phyloP scores from a whole-genome alignment of 495 filamentous ascomycete genomes.

The Trichoderma parareesei region DNA sequence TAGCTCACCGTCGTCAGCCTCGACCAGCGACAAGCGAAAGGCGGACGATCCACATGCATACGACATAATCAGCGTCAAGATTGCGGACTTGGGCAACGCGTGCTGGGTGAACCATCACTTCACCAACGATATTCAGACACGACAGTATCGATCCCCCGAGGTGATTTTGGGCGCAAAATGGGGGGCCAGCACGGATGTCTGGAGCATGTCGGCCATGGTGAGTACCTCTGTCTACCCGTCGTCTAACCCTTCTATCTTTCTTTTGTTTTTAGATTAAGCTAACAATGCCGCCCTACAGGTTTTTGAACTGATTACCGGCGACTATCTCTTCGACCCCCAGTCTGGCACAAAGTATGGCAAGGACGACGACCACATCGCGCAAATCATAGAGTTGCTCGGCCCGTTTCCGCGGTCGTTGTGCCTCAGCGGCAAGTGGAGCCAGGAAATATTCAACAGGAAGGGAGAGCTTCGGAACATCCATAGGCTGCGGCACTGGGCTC shows the following conservation, averaged over 20 bases:
- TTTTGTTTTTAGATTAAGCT: no score
- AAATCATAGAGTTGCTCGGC: conserved; percentile 96
- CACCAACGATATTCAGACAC: conserved; percentile 97
- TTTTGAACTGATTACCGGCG: conserved; percentile 96
- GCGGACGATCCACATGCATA: conserved; percentile 38
- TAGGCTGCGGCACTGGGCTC: conserved; percentile 89
- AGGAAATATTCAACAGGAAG: conserved; percentile 98
- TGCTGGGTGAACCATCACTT: conserved; percentile 99
- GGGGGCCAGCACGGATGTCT: conserved; percentile 97
- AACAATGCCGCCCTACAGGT: conserved; percentile 44
- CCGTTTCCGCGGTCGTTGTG: conserved; percentile 88
- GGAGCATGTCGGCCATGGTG: conserved; percentile 99
- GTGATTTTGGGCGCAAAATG: conserved; percentile 96
- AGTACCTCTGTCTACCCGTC: conserved; percentile 15
- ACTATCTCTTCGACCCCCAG: conserved; percentile 98
- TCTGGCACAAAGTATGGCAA: conserved; percentile 99
- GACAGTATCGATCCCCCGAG: conserved; percentile 95
- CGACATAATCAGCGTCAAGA: conserved; percentile 95
- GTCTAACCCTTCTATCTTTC: not conserved
- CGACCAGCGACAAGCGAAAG: conserved; percentile 42
- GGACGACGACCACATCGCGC: conserved; percentile 98
- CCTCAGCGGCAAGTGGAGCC: conserved; percentile 89
- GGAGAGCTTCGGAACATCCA: conserved; percentile 98
- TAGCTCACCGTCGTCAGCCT: conserved; percentile 28
- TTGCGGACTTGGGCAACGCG: conserved; percentile 95